These are phyloP conservation scores for Macrocybe gigantea DNA, from an alignment of 768 basidiomycete species.

Conservation along the genomic window DNA sequence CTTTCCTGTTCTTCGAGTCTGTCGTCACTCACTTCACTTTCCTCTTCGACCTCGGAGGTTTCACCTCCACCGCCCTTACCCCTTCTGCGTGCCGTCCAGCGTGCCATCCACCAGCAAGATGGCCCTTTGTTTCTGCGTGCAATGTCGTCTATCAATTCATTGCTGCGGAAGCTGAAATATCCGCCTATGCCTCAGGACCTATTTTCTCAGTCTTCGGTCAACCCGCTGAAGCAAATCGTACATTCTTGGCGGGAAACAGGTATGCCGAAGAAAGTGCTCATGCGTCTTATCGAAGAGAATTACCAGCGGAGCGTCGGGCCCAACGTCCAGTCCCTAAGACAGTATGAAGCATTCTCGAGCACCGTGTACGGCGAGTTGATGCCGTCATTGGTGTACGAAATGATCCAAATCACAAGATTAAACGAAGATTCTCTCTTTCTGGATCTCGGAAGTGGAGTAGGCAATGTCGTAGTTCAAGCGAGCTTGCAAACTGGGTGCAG, in stretches of 20 bases:
- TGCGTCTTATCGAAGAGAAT: conserved; percentile 81
- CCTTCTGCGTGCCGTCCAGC: conserved; percentile 55
- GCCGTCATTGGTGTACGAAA: conserved; percentile 75
- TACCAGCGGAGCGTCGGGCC: conserved; percentile 95
- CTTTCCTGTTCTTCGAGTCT: conserved; percentile 22
- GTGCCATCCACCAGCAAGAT: conserved; percentile 62
- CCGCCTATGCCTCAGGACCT: conserved; percentile 48
- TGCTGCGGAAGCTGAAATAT: conserved; percentile 63
- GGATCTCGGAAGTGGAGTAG: conserved; percentile 84
- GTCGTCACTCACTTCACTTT: conserved; percentile 25
- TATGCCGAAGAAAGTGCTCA: conserved; percentile 59
- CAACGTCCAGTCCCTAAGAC: conserved; percentile 69
- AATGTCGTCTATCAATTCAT: conserved; percentile 53
- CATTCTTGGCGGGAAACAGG: conserved; percentile 46
- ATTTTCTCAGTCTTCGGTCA: conserved; percentile 38
- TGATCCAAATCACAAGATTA: conserved; percentile 51
- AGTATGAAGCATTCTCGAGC: conserved; percentile 79
- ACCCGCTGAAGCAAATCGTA: conserved; percentile 43
- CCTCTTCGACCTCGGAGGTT: conserved; percentile 16
- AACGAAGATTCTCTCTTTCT: conserved; percentile 63
- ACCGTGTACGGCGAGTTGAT: conserved; percentile 89
- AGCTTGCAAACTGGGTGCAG: conserved; percentile 74
- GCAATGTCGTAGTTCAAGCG: conserved; percentile 79
- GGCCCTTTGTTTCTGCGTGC: conserved; percentile 67
- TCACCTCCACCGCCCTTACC: conserved; percentile 18